Evolutionary conservation across 371 early-diverging fungal species (phyloP).

Genomic region (Rhizopus arrhizus): DNA sequence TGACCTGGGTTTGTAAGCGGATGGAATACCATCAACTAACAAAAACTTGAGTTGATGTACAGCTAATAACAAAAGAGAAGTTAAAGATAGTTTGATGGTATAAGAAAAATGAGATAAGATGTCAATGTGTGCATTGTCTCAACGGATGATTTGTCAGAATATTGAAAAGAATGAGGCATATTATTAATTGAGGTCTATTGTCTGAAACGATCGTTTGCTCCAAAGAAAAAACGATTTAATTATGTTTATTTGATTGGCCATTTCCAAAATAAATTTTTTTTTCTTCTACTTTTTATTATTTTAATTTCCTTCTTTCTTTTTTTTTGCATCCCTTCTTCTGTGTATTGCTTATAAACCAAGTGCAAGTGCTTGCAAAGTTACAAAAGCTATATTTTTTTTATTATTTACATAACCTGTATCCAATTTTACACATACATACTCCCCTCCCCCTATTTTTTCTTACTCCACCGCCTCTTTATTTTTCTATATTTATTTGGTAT

Average conservation of each 20-base stretch:
- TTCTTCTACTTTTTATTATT: background rate
- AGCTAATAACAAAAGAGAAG: too few relatives aligned
- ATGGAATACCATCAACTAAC: too few relatives aligned
- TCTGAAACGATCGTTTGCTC: too few relatives aligned
- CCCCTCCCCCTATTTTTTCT: background rate
- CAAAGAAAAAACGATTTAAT: background rate
- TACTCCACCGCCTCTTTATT: background rate
- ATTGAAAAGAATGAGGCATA: background rate
- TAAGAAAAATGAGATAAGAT: too few relatives aligned
- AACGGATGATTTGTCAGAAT: background rate
- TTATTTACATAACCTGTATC: background rate
- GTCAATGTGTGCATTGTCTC: too few relatives aligned
- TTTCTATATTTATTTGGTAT: constrained; percentile 1
- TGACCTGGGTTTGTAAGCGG: too few relatives aligned
- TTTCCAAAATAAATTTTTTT: constrained; percentile 5
- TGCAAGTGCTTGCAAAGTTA: background rate
- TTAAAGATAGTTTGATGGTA: too few relatives aligned
- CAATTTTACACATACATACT: background rate
- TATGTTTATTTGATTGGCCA: background rate
- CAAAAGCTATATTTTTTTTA: background rate
- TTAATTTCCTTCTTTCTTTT: constrained; percentile 6
- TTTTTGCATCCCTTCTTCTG: background rate
- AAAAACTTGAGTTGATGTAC: too few relatives aligned
- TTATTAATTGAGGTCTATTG: too few relatives aligned
- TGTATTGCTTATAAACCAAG: background rate